These are phyloP conservation scores for Hypoxylon crocopeplum DNA, from an alignment of 495 filamentous ascomycete genomes.

Conservation along the genomic window DNA sequence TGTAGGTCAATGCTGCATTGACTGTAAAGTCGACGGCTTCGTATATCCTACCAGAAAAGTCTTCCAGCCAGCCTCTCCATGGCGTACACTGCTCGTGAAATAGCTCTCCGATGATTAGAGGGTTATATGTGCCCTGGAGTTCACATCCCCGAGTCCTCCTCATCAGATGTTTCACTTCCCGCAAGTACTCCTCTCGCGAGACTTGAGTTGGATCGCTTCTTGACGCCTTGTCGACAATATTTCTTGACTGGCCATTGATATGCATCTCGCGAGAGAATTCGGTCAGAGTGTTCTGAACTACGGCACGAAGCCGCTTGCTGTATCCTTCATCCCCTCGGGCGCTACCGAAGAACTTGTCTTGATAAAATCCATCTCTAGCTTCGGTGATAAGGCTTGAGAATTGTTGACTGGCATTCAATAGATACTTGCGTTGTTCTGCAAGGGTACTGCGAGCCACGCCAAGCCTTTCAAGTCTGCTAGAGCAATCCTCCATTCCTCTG, in stretches of 20 bases:
- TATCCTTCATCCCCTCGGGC: slow-evolving; percentile 2
- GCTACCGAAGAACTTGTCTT: slow-evolving; percentile 31
- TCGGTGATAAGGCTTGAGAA: slow-evolving; percentile 34
- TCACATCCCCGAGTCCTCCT: slow-evolving; percentile 47
- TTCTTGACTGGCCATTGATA: slow-evolving; percentile 36
- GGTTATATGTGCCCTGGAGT: slow-evolving; percentile 56
- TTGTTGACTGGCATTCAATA: slow-evolving; percentile 42
- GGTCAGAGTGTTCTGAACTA: slow-evolving; percentile 41
- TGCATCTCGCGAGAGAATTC: slow-evolving; percentile 44
- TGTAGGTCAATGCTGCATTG: slow-evolving; percentile 32
- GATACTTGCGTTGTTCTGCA: slow-evolving; percentile 52
- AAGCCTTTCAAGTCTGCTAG: slow-evolving; percentile 30
- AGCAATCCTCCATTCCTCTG: slow-evolving; percentile 29
- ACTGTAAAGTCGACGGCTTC: slow-evolving; percentile 35
- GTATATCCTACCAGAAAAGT: slow-evolving; percentile 38
- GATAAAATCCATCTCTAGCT: slow-evolving; percentile 40
- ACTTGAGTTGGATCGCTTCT: slow-evolving; percentile 12
- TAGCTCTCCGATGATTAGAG: slow-evolving; percentile 53
- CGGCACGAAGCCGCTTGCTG: slow-evolving; percentile 40
- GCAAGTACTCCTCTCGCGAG: slow-evolving; percentile 37
- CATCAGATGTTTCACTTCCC: slow-evolving; percentile 43
- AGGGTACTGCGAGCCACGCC: slow-evolving; percentile 31
- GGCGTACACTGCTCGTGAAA: slow-evolving; percentile 51
- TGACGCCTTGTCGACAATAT: slow-evolving; percentile 30
- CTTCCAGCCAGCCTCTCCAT: slow-evolving; percentile 43